These are phyloP conservation scores for Pseudogymnoascus sp. DNA, from an alignment of 2,329 filamentous ascomycete species.

Conservation along the genomic window DNA sequence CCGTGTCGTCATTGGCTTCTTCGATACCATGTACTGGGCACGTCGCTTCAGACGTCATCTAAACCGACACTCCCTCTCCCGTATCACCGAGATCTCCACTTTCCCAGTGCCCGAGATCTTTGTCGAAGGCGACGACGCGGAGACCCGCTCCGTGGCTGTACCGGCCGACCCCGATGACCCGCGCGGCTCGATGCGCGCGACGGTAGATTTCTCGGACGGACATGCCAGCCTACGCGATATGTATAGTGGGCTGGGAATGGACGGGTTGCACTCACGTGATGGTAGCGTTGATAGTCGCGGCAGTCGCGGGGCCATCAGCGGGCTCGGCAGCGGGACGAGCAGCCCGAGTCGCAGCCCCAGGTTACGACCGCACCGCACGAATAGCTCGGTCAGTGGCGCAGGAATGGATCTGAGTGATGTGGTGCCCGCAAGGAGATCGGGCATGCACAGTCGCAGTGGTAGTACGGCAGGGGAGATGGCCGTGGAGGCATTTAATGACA, in stretches of 20 bases:
- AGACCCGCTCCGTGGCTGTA: slow-evolving; percentile 16
- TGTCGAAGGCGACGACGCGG: slow-evolving; percentile 66
- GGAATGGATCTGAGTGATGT: neutral
- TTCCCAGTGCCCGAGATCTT: slow-evolving; percentile 84
- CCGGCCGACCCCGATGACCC: slow-evolving; percentile 17
- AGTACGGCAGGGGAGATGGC: slow-evolving; percentile 71
- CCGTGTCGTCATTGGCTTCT: slow-evolving; percentile 87
- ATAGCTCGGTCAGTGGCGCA: slow-evolving; percentile 1
- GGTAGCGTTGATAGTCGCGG: neutral
- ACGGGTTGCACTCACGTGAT: neutral
- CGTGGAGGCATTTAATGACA: slow-evolving; percentile 78
- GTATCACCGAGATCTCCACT: slow-evolving; percentile 71
- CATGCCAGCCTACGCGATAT: slow-evolving; percentile 15
- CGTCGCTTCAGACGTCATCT: slow-evolving; percentile 71
- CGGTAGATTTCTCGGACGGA: slow-evolving; percentile 11
- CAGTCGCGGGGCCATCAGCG: neutral
- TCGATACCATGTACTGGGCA: slow-evolving; percentile 83
- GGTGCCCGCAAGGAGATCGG: slow-evolving; percentile 19
- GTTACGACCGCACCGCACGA: slow-evolving; percentile 4
- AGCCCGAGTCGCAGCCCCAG: slow-evolving; percentile 2
- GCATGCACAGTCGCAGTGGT: slow-evolving; percentile 49
- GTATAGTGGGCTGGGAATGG: neutral
- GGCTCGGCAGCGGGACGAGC: neutral
- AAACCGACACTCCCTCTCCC: slow-evolving; percentile 63
- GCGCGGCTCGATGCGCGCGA: slow-evolving; percentile 22